A percentile compares a stretch with the other conserved stretches of the same genome.
These are phyloP conservation scores for Trypanosoma boissoni DNA, from an alignment of 208 protist species.

Conservation along the genomic window DNA sequence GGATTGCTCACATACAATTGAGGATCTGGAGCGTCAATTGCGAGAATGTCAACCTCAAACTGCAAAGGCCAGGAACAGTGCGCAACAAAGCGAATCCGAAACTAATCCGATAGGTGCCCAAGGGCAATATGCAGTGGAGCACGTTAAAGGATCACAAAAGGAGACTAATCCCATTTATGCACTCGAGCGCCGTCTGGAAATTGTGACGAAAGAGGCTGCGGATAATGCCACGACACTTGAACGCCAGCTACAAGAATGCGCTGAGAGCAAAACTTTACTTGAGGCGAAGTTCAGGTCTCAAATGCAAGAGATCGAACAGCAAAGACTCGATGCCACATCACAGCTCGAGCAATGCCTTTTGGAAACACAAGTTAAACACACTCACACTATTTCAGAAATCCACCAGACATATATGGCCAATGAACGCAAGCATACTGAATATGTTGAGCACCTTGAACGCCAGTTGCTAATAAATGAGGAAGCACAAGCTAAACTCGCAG, in stretches of 20 bases:
- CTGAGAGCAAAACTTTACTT: neutral
- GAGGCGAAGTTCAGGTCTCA: neutral
- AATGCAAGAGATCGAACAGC: neutral
- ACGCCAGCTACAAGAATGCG: neutral
- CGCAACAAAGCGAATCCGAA: neutral
- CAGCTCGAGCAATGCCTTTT: no score
- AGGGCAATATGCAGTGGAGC: neutral
- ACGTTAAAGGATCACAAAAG: no score
- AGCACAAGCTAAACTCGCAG: neutral
- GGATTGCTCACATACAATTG: neutral
- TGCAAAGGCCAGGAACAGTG: no score
- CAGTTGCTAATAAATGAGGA: neutral
- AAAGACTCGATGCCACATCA: no score
- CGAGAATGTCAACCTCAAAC: no score
- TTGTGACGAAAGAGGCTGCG: neutral
- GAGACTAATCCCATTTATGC: no score
- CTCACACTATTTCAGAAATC: no score
- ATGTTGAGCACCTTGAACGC: neutral
- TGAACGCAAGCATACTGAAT: neutral
- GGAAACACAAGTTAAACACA: no score
- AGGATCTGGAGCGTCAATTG: conserved; percentile 1
- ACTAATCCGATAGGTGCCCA: no score
- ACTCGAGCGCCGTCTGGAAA: neutral
- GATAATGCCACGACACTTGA: neutral
- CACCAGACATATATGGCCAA: neutral